phyloP scores from a whole-genome alignment of 495 filamentous ascomycete species.

The Penicillium verhagenii region DNA sequence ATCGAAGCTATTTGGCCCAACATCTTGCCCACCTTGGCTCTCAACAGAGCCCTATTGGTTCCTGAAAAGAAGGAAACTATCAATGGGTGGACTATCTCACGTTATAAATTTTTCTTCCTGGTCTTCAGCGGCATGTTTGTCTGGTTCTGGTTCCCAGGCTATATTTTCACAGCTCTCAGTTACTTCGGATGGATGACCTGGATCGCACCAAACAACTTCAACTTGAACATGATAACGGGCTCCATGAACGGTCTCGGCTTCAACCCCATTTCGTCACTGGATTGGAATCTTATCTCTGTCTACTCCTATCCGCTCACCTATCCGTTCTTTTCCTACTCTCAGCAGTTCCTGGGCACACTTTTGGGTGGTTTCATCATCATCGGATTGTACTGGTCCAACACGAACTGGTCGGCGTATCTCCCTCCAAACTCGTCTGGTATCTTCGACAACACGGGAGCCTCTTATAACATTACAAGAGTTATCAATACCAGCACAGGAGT shows the following conservation, averaged over 20 bases:
- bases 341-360: not conserved
- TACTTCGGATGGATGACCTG: slow-evolving; percentile 2
- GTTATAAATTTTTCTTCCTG: not conserved
- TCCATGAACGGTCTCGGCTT: not conserved
- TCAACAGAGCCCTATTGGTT: not conserved
- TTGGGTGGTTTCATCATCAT: not conserved
- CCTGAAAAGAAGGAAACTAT: not conserved
- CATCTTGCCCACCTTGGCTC: not conserved
- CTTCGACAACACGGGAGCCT: not conserved
- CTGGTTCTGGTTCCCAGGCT: not conserved
- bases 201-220: slow-evolving; percentile 2
- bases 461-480: not conserved
- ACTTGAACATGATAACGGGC: not conserved
- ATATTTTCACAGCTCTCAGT: not conserved
- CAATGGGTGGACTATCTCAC: not conserved
- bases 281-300: not conserved
- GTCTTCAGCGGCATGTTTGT: not conserved
- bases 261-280: not conserved
- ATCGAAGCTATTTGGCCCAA: not conserved
- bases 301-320: not conserved
- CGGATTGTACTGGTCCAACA: slow-evolving; percentile 1
- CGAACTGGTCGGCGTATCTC: not conserved
- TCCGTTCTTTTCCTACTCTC: not conserved
- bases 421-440: not conserved
- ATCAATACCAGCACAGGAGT: not conserved